Evolutionary conservation across 768 basidiomycete species (phyloP), one percentile per base, ranked within the genome.

Genomic region (Russula earlei): DNA sequence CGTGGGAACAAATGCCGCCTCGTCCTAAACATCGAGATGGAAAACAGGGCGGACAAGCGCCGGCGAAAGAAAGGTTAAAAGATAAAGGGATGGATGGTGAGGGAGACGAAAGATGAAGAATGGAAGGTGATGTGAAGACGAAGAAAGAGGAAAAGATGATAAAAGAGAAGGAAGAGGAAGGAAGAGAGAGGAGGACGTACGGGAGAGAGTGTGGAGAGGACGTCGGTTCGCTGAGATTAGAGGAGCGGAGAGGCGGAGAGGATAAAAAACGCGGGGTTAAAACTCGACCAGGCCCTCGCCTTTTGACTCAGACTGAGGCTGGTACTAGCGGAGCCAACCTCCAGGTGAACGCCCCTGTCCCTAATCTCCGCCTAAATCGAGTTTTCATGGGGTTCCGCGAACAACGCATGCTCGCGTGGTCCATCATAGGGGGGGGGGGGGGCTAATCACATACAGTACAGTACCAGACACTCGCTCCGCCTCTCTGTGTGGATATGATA

Each of bases 221-320:
- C 20, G 50, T 58, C 59, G 50, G 51, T 50, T 60, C 59, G 59
- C 59, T 60, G 59, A 60, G 59, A 58, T 60, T 52, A 52, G 49
- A 51, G 22, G 37, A 55, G 60, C 60, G 60, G 60, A 62, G 60
- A 62, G 58, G 60, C 60, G 60, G 60, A 56, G 52, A 59, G 56
- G 33, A 52, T 25, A 46, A 60, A 54, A 53, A 38, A 61, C 60
- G 60, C 60, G 60, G 60, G 60, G 60, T 58, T 61, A 59, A 51
- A 61, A 61, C 52, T 61, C 57, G 58, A 33, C 38, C 55, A n/a
- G 47, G 60, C 46, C 45, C 55, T 38, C 59, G 33, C 49, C 60
- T 58, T 63, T 59, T 62, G 47, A n/a, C 43, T 31, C 24, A 25
- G 49, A 31, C 54, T 48, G 46, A 27, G 20, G 17, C 8, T 19